Base-by-base conservation (phyloP, 257 asterid species). In the Gardenia jasminoides region DNA sequence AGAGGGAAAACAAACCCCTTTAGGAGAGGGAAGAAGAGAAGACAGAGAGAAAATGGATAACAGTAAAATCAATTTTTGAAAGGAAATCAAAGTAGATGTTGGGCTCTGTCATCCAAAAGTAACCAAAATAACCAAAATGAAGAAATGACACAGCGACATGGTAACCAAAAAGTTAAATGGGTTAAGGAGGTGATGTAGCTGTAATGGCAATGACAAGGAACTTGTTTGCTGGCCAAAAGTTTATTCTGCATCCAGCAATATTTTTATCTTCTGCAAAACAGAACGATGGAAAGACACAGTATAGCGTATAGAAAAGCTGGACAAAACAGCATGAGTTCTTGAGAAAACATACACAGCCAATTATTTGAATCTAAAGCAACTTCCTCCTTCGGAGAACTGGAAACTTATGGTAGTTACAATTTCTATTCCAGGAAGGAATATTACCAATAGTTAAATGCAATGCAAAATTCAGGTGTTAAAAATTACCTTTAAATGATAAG, bases 401-500 rank as follows among this genome's bases (percentile, higher is more conserved):
- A 67, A 22, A 54, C n/a, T 20, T 8, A 66, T n/a, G 47, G 26
- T 16, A 12, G 44, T 67, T 17, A 36, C 22, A 12, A 67, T 31
- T 30, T 67, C 72, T 31, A 12, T 67, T 31, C 43, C 52, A 68
- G 52, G 30, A 68, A 68, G 73, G 73, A 22, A 39, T 26, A 33
- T 33, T 36, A 33, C 71, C 19, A 65, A 66, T 31, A 36, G 11
- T 12, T 39, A 76, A 75, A 76, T 5, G 4, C 31, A 36, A 7
- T 11, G 26, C 24, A 39, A 28, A 28, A 11, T 72, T 24, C 62
- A 69, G 30, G 67, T 77, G 48, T 75, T n/a, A 16, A 39, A 7
- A 30, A 44, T 39, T 85, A 90, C 97, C 97, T 92, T 82, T 88
- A 78, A 91, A 91, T n/a, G 95, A 93, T 85, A 93, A 81, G 13